phyloP scores from a whole-genome alignment of 495 filamentous ascomycete genomes.

The Pseudevernia furfuracea region DNA sequence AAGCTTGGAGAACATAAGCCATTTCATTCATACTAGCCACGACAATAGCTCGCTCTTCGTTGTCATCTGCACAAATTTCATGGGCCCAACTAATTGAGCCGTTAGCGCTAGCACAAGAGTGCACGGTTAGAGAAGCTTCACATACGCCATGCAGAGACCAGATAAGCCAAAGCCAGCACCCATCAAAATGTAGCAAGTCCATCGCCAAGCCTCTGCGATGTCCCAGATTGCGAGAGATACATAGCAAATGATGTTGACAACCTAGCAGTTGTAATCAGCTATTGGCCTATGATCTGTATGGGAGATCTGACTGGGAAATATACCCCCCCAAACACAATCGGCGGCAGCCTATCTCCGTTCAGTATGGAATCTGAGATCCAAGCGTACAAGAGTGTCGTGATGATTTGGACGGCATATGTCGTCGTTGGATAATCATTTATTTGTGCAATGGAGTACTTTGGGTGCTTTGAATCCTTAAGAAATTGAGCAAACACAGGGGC shows the following conservation, averaged over 20 bases:
- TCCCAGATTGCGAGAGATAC: background rate
- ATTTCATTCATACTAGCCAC: conserved; percentile 45
- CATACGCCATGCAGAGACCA: conserved; percentile 2
- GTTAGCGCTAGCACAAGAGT: conserved; percentile 12
- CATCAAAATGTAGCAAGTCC: background rate
- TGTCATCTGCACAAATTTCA: conserved; percentile 44
- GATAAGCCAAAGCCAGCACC: conserved; percentile 1
- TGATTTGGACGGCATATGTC: background rate
- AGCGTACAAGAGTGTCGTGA: background rate
- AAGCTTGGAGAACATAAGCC: conserved; percentile 43
- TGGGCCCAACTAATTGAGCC: conserved; percentile 40
- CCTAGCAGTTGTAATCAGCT: background rate
- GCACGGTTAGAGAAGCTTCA: background rate
- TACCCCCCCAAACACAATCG: background rate
- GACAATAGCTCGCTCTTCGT: conserved; percentile 45
- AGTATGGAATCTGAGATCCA: background rate
- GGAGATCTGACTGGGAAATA: background rate
- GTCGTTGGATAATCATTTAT: background rate
- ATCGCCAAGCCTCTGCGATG: background rate
- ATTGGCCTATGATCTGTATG: background rate
- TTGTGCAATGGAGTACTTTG: background rate
- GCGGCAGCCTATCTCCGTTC: background rate
- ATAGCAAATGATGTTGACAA: conserved; percentile 4
- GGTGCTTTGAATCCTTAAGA: conserved; percentile 1
- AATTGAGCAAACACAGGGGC: conserved; percentile 1